Conservation (phyloP, 108 stramenopile genomes). For the Cyclotella sp. region DNA sequence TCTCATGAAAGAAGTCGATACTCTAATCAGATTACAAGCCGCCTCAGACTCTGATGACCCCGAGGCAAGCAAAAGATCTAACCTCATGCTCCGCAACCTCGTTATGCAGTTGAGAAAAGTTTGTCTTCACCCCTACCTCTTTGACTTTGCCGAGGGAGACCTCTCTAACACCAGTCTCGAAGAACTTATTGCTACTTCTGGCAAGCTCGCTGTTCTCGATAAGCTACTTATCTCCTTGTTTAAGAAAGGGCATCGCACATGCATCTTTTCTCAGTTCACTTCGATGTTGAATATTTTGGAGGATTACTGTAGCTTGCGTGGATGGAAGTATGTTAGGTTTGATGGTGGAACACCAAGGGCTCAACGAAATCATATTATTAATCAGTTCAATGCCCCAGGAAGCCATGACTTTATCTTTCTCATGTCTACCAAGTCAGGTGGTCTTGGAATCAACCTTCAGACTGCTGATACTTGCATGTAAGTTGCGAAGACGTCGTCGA, state of each 20-base stretch:
- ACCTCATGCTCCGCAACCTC: constrained; percentile 52
- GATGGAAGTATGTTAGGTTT: constrained; percentile 83
- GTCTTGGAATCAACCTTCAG: constrained; percentile 93
- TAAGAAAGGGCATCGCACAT: constrained; percentile 77
- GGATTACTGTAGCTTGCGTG: constrained; percentile 79
- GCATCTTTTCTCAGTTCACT: constrained; percentile 94
- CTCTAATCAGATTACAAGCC: constrained; percentile 37
- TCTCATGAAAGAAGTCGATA: constrained; percentile 66
- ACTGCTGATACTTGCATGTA: constrained; percentile 93
- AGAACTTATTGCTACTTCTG: constrained; percentile 75
- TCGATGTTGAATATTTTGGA: constrained; percentile 88
- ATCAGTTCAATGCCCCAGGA: constrained; percentile 87
- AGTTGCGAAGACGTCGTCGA: background rate
- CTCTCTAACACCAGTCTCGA: constrained; percentile 56
- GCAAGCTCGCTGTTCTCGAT: constrained; percentile 85
- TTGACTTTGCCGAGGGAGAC: constrained; percentile 73
- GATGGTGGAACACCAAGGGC: constrained; percentile 83
- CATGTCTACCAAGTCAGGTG: constrained; percentile 94
- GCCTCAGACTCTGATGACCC: constrained; percentile 15
- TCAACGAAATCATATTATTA: constrained; percentile 81
- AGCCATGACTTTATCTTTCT: constrained; percentile 86
- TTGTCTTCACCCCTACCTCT: constrained; percentile 76
- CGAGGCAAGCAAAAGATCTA: constrained; percentile 9
- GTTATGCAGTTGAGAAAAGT: constrained; percentile 86
- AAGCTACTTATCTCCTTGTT: constrained; percentile 69